Percentiles rank a stretch among this genome's conserved stretches.
phyloP scores from a whole-genome alignment of 441 rosid genomes.

The Populus tomentosa region DNA sequence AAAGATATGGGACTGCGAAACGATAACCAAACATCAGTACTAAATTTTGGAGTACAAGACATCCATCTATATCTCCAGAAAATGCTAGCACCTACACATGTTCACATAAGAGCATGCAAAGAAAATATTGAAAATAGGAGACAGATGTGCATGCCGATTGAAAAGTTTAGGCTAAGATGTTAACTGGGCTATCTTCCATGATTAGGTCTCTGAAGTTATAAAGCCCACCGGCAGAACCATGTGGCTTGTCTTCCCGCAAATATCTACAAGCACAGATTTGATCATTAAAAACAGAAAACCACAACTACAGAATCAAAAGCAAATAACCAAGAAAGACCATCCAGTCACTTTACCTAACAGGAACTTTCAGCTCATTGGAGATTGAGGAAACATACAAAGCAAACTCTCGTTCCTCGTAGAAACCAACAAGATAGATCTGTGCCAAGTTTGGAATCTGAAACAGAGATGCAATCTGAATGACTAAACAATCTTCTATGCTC shows the following conservation, averaged over 20 bases:
- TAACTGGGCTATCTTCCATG: slow-evolving; percentile 82
- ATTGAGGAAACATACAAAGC: slow-evolving; percentile 78
- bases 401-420: slow-evolving; percentile 83
- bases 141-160: background rate
- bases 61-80: background rate
- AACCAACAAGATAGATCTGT: slow-evolving; percentile 75
- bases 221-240: slow-evolving; percentile 96
- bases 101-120: background rate
- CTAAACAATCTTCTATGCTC: background rate
- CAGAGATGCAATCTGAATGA: slow-evolving; percentile 19
- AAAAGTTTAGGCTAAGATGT: slow-evolving; percentile 1
- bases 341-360: slow-evolving; percentile 53
- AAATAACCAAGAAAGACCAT: slow-evolving; percentile 8
- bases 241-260: slow-evolving; percentile 86
- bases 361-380: slow-evolving; percentile 74
- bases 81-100: background rate
- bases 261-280: slow-evolving; percentile 38
- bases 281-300: background rate
- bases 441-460: slow-evolving; percentile 66
- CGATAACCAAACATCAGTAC: background rate
- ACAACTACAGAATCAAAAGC: background rate
- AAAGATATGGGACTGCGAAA: slow-evolving; percentile 65
- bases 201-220: slow-evolving; percentile 67
- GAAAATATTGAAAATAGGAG: background rate
- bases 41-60: background rate